Evolutionary conservation across 2,329 filamentous ascomycete genomes (phyloP).

Genomic region (Cercospora zeina): DNA sequence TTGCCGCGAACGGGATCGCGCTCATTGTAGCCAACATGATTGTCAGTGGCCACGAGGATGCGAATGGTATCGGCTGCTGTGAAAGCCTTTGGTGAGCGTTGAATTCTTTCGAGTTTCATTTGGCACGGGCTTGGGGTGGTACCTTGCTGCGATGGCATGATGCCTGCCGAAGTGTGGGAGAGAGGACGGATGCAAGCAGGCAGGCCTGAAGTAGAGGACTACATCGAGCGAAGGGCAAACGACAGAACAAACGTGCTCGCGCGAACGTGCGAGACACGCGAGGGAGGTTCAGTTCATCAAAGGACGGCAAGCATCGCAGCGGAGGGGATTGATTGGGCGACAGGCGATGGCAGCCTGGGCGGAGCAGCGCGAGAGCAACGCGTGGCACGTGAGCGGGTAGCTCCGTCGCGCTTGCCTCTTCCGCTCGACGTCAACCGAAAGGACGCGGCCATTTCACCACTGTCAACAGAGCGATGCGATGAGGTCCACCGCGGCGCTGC

Average conservation of each 20-base stretch:
- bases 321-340: conserved; percentile 2
- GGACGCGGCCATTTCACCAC: conserved; percentile 1
- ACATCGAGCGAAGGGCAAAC: conserved; percentile 3
- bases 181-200: neutral
- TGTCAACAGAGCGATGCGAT: conserved; percentile 28
- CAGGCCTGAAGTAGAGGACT: neutral
- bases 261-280: conserved; percentile 1
- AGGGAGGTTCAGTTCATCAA: conserved; percentile 4
- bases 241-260: neutral
- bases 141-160: conserved; percentile 16
- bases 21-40: conserved; percentile 96
- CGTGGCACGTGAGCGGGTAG: conserved; percentile 1
- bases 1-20: conserved; percentile 91
- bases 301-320: neutral
- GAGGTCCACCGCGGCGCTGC: conserved; percentile 35
- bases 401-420: conserved; percentile 19
- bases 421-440: conserved; percentile 21
- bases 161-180: neutral
- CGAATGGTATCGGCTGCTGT: conserved; percentile 79
- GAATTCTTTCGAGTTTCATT: conserved; percentile 9
- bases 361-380: neutral
- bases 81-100: conserved; percentile 18
- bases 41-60: conserved; percentile 91
- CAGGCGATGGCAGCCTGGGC: conserved; percentile 12
- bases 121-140: conserved; percentile 6